These are phyloP conservation scores for Psilocybe cyanescens DNA, from an alignment of 768 basidiomycete species.

Conservation along the genomic window DNA sequence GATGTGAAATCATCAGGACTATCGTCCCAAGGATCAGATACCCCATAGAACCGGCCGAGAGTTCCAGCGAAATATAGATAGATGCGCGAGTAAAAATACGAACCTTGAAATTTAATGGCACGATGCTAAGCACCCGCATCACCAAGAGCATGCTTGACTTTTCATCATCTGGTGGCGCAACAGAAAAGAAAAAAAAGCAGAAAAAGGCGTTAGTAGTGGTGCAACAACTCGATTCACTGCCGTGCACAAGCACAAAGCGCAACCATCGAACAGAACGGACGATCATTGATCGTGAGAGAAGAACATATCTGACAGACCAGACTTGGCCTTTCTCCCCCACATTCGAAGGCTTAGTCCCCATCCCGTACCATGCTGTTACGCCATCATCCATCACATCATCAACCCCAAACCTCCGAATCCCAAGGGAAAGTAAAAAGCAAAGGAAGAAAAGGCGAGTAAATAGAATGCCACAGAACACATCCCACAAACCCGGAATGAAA, in stretches of 20 bases:
- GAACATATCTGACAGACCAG: background rate
- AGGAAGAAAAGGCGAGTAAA: background rate
- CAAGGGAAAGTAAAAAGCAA: background rate
- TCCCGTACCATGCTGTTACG: conserved; percentile 2
- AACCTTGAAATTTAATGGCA: conserved; percentile 94
- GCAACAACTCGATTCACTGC: background rate
- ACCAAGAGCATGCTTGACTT: conserved; percentile 94
- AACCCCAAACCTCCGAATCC: conserved; percentile 6
- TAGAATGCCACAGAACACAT: background rate
- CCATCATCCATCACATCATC: background rate
- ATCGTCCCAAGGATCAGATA: background rate
- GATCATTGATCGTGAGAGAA: conserved; percentile 30
- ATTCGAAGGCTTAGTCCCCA: background rate
- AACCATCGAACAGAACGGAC: conserved; percentile 11
- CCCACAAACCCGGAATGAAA: background rate
- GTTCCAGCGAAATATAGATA: background rate
- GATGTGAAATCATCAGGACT: background rate
- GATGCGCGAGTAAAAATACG: conserved; percentile 25
- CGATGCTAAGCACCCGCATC: conserved; percentile 95
- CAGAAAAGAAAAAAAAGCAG: background rate
- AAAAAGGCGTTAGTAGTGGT: background rate
- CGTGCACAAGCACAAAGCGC: too few species aligned
- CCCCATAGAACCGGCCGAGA: background rate
- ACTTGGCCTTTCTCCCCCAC: background rate
- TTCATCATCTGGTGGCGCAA: conserved; percentile 71